Evolutionary conservation across 495 filamentous ascomycete genomes (phyloP).

Genomic region (Ramalina peruviana): DNA sequence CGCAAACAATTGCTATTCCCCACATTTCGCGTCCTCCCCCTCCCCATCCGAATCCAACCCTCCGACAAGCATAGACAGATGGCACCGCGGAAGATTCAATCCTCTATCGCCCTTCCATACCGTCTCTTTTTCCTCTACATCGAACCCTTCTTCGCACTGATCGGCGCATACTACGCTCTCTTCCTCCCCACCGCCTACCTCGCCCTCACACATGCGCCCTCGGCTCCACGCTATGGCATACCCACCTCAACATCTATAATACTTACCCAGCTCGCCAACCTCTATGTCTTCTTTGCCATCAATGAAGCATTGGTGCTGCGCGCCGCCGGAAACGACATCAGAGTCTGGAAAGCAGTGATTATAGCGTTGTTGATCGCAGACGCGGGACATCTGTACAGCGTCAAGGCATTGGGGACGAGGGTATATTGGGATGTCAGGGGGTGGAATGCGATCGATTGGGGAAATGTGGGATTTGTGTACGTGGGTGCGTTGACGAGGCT

Average conservation of each 20-base stretch:
- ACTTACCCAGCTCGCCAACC: slow-evolving; percentile 20
- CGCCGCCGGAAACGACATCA: slow-evolving; percentile 36
- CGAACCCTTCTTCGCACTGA: slow-evolving; percentile 50
- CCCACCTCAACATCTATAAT: slow-evolving; percentile 34
- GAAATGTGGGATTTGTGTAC: slow-evolving; percentile 51
- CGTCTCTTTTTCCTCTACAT: slow-evolving; percentile 50
- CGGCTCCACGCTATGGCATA: slow-evolving; percentile 22
- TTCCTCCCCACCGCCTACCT: slow-evolving; percentile 44
- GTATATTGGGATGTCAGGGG: slow-evolving; percentile 40
- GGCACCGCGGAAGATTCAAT: no score
- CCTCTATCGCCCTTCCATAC: slow-evolving; percentile 28
- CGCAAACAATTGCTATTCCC: no score
- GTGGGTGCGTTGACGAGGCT: slow-evolving; percentile 39
- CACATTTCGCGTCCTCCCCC: no score
- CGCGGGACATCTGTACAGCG: slow-evolving; percentile 50
- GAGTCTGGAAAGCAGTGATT: slow-evolving; percentile 50
- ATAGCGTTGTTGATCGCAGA: slow-evolving; percentile 50
- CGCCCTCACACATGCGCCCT: slow-evolving; percentile 36
- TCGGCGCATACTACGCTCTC: slow-evolving; percentile 49
- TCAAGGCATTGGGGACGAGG: slow-evolving; percentile 32
- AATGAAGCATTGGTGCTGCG: slow-evolving; percentile 58
- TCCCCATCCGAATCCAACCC: no score
- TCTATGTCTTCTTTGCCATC: slow-evolving; percentile 40
- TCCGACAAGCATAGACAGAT: no score
- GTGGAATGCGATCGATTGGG: slow-evolving; percentile 56